Base-by-base conservation (phyloP, 2,329 filamentous ascomycete genomes). In the Hyphodiscus sp. region DNA sequence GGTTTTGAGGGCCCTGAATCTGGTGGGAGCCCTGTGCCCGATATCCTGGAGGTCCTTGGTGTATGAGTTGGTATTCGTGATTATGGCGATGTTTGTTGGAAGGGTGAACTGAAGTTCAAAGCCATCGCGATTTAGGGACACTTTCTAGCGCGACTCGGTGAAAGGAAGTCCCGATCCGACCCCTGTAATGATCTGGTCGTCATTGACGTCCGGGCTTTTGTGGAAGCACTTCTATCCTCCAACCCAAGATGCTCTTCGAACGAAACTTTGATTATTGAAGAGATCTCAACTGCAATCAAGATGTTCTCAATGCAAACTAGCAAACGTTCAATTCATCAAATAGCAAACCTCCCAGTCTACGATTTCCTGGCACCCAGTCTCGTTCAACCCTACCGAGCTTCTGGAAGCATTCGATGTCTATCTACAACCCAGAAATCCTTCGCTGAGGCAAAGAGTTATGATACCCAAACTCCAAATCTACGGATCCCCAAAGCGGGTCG, bases 341-440 rank as follows among this genome's bases (percentile, higher is more conserved):
- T 50, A 30, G 29, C 51, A 16, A 53, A 61, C 50, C 50, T 61
- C 2, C 65, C 66, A 38, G 50, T 70, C 23, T 69, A 67, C 50
- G 69, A 73, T 51, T 72, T 74, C 47, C 67, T 75, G 29, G 63
- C 67, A 11, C 70, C 73, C 20, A 66, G 69, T 48, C 60, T 72
- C 55, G 16, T 60, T 49, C 47, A 61, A 45, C 29, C 47, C 53
- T 42, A 52, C 41, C 50, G 57, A 59, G 45, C 57, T 44, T 47
- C 50, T 47, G 53, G 41, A 51, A 54, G 23, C 23, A 26, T 26
- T 48, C 43, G 55, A 53, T 57, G 53, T 45, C 46, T 65, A 38
- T 66, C 63, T 19, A 58, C 58, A 42, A 57, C 54, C 45, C 49
- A 33, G 49, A 53, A 47, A 47, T 38, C 11, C n/a, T 20, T 29